Percentiles rank a stretch among this genome's conserved stretches.
phyloP scores from a whole-genome alignment of 2,329 filamentous ascomycete genomes.

The Amauroascus niger region DNA sequence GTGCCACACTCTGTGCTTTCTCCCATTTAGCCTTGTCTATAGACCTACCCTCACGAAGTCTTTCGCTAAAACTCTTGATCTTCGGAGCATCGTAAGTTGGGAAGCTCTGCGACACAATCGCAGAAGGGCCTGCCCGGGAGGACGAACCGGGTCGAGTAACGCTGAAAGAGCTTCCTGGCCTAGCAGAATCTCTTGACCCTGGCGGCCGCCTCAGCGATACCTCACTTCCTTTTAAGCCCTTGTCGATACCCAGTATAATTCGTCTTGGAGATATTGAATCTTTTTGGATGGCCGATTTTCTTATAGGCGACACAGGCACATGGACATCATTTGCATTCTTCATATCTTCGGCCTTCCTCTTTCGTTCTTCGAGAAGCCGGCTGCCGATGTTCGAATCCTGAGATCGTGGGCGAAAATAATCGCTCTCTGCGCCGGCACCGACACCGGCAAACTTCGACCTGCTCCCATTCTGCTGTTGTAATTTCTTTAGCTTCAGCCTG shows the following conservation, averaged over 20 bases:
- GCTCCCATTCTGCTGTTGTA: slow-evolving; percentile 57
- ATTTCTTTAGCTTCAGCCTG: slow-evolving; percentile 72
- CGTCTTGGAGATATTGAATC: slow-evolving; percentile 66
- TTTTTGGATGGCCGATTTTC: slow-evolving; percentile 38
- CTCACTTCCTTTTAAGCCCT: slow-evolving; percentile 68
- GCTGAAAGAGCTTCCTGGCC: slow-evolving; percentile 27
- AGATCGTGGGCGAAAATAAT: slow-evolving; percentile 11
- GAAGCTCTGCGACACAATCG: slow-evolving; percentile 6
- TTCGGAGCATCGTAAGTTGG: slow-evolving; percentile 15
- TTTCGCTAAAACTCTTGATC: slow-evolving; percentile 67
- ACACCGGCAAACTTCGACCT: slow-evolving; percentile 32
- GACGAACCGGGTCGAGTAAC: slow-evolving; percentile 23
- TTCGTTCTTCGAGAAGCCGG: slow-evolving; percentile 17
- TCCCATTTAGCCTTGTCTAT: slow-evolving; percentile 33
- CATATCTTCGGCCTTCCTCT: slow-evolving; percentile 17
- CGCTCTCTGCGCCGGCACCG: slow-evolving; percentile 21
- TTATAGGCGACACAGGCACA: slow-evolving; percentile 65
- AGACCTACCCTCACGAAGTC: slow-evolving; percentile 59
- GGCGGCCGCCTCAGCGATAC: slow-evolving; percentile 68
- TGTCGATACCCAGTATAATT: slow-evolving; percentile 77
- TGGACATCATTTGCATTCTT: slow-evolving; percentile 44
- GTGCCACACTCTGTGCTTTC: slow-evolving; percentile 30
- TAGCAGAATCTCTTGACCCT: slow-evolving; percentile 22
- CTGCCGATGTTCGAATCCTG: slow-evolving; percentile 6
- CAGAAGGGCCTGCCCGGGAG: slow-evolving; percentile 16